These are phyloP conservation scores for Gnomoniopsis smithogilvyi DNA, from an alignment of 2,329 filamentous ascomycete species.

Conservation along the genomic window DNA sequence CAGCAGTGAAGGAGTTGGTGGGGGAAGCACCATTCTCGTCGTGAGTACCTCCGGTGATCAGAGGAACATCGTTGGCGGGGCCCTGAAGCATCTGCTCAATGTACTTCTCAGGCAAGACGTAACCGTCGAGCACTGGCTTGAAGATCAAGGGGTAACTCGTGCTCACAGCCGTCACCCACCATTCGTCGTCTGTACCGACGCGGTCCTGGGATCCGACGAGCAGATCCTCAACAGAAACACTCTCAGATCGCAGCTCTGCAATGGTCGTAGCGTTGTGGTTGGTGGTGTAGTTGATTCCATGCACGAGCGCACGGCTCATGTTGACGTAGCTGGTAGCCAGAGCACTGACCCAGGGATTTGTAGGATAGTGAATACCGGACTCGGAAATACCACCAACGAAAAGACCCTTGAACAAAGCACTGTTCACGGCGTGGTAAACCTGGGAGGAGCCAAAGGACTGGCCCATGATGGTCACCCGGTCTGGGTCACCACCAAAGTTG, in stretches of 20 bases:
- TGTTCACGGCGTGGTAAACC: conserved; percentile 29
- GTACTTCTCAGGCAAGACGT: conserved; percentile 23
- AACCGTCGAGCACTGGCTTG: conserved; percentile 24
- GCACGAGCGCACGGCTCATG: conserved; percentile 24
- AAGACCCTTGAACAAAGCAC: conserved; percentile 26
- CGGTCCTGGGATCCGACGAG: conserved; percentile 25
- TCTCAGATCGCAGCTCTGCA: conserved; percentile 11
- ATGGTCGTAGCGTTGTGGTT: conserved; percentile 13
- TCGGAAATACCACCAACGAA: conserved; percentile 29
- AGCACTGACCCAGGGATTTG: conserved; percentile 26
- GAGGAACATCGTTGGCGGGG: conserved; percentile 31
- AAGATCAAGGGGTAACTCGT: conserved; percentile 27
- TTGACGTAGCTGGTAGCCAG: conserved; percentile 28
- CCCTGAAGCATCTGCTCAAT: conserved; percentile 22
- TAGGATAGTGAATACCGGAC: conserved; percentile 28
- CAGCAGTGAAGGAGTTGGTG: conserved; percentile 23
- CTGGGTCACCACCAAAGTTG: conserved; percentile 15
- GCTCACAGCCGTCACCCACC: conserved; percentile 28
- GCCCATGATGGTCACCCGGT: conserved; percentile 15
- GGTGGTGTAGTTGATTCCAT: conserved; percentile 25
- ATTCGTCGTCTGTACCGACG: conserved; percentile 21
- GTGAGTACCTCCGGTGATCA: conserved; percentile 33
- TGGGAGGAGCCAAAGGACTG: conserved; percentile 25
- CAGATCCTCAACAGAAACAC: conserved; percentile 16
- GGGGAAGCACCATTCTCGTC: conserved; percentile 28